Evolutionary conservation across 495 filamentous ascomycete genomes (phyloP).

Genomic region (Podospora didyma): DNA sequence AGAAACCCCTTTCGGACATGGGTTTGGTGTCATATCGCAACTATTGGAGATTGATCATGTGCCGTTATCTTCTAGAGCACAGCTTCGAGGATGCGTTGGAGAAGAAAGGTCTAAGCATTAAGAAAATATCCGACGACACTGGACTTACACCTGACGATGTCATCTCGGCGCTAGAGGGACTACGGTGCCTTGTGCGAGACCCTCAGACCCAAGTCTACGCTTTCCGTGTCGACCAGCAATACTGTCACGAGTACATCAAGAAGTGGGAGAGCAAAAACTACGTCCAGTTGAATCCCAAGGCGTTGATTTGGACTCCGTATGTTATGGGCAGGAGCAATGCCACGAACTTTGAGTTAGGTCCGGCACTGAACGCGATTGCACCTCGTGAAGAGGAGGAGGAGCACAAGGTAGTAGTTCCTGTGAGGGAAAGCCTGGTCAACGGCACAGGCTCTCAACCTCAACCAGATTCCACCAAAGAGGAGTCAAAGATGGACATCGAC

Average conservation of each 20-base stretch:
- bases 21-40: slow-evolving; percentile 94
- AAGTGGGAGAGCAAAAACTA: slow-evolving; percentile 86
- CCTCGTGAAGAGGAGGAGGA: slow-evolving; percentile 71
- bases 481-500: slow-evolving; percentile 17
- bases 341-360: slow-evolving; percentile 78
- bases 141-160: slow-evolving; percentile 97
- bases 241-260: slow-evolving; percentile 77
- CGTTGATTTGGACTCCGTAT: slow-evolving; percentile 94
- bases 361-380: slow-evolving; percentile 81
- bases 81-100: slow-evolving; percentile 41
- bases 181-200: slow-evolving; percentile 84
- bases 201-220: slow-evolving; percentile 85
- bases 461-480: slow-evolving; percentile 13
- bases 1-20: slow-evolving; percentile 98
- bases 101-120: slow-evolving; percentile 65
- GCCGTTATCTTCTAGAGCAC: slow-evolving; percentile 61
- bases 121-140: slow-evolving; percentile 80
- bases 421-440: slow-evolving; percentile 28
- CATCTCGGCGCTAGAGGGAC: slow-evolving; percentile 82
- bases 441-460: slow-evolving; percentile 24
- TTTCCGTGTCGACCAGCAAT: slow-evolving; percentile 75
- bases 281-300: slow-evolving; percentile 74
- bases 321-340: slow-evolving; percentile 86
- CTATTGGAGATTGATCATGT: slow-evolving; percentile 89
- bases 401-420: slow-evolving; percentile 33